Percentiles rank a stretch among this genome's conserved stretches.
Evolutionary conservation across 2,329 filamentous ascomycete species (phyloP).

Genomic region (Fusarium algeriense): DNA sequence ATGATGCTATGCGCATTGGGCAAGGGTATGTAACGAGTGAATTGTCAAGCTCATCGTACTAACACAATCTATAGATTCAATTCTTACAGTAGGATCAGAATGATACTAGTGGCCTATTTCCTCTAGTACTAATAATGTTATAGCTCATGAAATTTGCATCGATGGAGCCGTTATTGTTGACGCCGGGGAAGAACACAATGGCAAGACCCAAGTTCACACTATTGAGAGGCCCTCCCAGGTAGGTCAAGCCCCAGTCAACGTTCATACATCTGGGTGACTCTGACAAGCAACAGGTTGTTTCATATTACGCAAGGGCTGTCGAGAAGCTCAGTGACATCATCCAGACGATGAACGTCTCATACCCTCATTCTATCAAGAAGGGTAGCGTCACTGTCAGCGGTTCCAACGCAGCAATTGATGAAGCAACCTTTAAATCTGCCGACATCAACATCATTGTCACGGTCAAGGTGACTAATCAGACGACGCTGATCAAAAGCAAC

Average conservation of each 20-base stretch:
- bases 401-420: not conserved
- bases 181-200: not conserved
- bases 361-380: not conserved
- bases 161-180: not conserved
- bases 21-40: not conserved
- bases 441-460: not conserved
- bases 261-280: too few species aligned
- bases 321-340: slow-evolving; percentile 1
- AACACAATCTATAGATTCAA: not conserved
- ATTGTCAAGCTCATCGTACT: not conserved
- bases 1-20: slow-evolving; percentile 4
- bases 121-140: not conserved
- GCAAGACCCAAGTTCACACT: not conserved
- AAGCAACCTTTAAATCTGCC: not conserved
- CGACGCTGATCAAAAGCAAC: not conserved
- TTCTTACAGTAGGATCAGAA: not conserved
- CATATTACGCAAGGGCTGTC: not conserved
- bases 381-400: not conserved
- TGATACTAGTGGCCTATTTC: too few species aligned
- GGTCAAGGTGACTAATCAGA: not conserved
- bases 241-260: not conserved
- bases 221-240: not conserved
- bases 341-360: not conserved
- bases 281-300: not conserved
- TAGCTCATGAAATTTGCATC: not conserved